A percentile compares a stretch with the other conserved stretches of the same genome.
phyloP scores from a whole-genome alignment of 2,329 filamentous ascomycete genomes.

The Lachnellula subtilissima region DNA sequence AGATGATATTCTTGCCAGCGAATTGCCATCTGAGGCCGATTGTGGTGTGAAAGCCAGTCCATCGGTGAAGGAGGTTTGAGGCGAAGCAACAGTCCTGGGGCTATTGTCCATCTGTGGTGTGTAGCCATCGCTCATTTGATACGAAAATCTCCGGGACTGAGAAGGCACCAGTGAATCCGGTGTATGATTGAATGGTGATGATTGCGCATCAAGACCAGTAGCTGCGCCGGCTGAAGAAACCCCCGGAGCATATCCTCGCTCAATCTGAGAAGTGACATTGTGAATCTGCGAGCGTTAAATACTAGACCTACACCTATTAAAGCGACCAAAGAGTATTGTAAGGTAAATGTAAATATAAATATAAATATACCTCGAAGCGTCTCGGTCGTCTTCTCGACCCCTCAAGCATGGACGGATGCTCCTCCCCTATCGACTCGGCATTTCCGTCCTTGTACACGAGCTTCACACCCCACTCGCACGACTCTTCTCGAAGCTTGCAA shows the following conservation, averaged over 20 bases:
- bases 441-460: constrained; percentile 32
- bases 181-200: constrained; percentile 2
- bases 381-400: no score
- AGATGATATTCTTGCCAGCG: neutral
- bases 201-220: neutral
- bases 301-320: no score
- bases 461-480: constrained; percentile 31
- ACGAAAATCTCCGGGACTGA: neutral
- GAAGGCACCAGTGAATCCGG: constrained; percentile 5
- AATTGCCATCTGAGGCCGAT: constrained; percentile 5
- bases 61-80: neutral
- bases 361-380: no score
- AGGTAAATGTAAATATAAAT: no score
- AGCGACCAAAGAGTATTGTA: no score
- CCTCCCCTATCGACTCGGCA: constrained; percentile 31
- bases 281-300: no score
- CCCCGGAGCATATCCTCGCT: no score
- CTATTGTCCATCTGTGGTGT: neutral
- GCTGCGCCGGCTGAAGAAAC: no score
- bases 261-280: no score
- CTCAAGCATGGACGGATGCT: neutral
- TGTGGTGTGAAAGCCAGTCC: neutral
- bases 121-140: neutral
- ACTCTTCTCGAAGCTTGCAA: constrained; percentile 30
- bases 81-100: neutral